Base-by-base conservation (phyloP, 2,329 filamentous ascomycete genomes). In the Capronia epimyces region DNA sequence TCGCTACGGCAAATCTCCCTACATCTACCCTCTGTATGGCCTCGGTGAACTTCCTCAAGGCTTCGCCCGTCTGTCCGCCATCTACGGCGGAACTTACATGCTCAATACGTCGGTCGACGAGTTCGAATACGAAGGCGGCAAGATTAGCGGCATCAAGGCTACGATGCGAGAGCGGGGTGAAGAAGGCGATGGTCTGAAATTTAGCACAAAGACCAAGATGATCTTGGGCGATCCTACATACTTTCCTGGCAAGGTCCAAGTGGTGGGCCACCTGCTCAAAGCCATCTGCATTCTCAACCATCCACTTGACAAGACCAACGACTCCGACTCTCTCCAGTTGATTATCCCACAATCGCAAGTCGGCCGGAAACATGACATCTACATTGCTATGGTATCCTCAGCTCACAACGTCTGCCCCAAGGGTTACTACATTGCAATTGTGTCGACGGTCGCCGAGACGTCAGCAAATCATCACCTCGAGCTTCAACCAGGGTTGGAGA, bases 11-110 rank as follows among this genome's bases (percentile, higher is more conserved):
- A 97, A 96, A 75, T 97, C 90, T 10, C 94, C 93, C 40, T 98
- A 97, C 77, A 97, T 98, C 75, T 98, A 98, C 78, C 94, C 93
- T 43, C 83, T 97, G 25, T 98, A 98, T 75, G 93, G 93, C 56
- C 83, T 98, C 43, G 93, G 87, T 68, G 93, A 98, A 76, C 85
- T 98, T 50, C 94, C 93, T 29, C 93, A 98, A 74, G 91, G 91
- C 53, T 98, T 98, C 65, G 93, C 93, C 58, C 90, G 93, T 70
- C 81, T 98, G 48, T 96, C 90, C 34, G 93, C 93, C 69, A 97
- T 98, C 72, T 97, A 98, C 68, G 93, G 93, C 60, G 93, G 93
- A 63, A 98, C 93, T 44, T 98, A 98, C 75, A 98, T 98, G 90
- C 84, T 98, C 65, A 97, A 97, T 78, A 95, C 93, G 62, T 83